phyloP scores from a whole-genome alignment of 768 basidiomycete genomes.

The Boletus rubescentipes region DNA sequence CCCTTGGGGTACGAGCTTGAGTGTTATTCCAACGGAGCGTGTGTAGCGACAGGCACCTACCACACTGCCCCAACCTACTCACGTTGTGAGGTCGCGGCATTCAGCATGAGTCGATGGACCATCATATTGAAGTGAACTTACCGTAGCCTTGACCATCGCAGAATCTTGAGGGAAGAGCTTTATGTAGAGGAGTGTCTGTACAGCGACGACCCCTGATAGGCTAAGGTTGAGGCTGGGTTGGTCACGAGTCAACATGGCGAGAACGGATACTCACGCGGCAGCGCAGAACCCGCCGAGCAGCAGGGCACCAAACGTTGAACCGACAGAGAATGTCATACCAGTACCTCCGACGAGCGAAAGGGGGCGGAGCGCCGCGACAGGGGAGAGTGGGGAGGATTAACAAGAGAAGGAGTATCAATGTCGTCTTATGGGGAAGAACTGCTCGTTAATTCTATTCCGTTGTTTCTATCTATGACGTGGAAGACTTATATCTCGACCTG shows the following conservation, averaged over 20 bases:
- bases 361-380: not conserved
- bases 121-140: constrained; percentile 13
- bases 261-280: constrained; percentile 19
- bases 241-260: not conserved
- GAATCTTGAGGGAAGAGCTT: constrained; percentile 30
- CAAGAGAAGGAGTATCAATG: not conserved
- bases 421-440: not conserved
- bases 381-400: not conserved
- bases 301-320: constrained; percentile 28
- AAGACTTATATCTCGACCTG: too few species aligned
- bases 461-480: not conserved
- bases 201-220: constrained; percentile 28
- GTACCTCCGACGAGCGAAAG: not conserved
- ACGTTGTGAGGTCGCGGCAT: not conserved
- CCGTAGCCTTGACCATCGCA: constrained; percentile 18
- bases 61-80: constrained; percentile 29
- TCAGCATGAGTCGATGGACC: not conserved
- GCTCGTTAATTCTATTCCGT: not conserved
- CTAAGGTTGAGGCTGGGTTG: constrained; percentile 6
- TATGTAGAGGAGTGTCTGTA: constrained; percentile 30
- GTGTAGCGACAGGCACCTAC: constrained; percentile 5
- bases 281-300: constrained; percentile 32
- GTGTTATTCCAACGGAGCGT: not conserved
- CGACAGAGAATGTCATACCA: constrained; percentile 14
- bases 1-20: constrained; percentile 9